These are phyloP conservation scores for Mortierella alpina DNA, from an alignment of 192 early-diverging fungal species.

Conservation along the genomic window DNA sequence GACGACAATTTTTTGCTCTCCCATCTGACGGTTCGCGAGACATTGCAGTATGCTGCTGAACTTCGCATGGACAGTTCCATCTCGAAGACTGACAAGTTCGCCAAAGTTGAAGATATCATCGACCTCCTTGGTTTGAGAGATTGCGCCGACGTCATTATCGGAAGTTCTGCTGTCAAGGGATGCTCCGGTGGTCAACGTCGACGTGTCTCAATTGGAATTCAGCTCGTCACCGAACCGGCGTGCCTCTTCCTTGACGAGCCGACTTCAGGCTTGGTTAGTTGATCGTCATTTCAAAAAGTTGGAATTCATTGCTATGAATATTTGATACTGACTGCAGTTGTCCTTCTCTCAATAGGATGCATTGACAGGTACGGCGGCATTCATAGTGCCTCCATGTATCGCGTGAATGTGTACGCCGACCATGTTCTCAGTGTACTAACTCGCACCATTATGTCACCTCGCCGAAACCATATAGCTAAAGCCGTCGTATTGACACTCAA, in stretches of 20 bases:
- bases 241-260: conserved; percentile 51
- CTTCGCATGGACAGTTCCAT: conserved; percentile 65
- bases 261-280: conserved; percentile 22
- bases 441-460: background rate
- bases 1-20: conserved; percentile 55
- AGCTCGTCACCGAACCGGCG: conserved; percentile 48
- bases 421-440: background rate
- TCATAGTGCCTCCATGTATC: background rate
- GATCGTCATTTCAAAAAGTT: no score
- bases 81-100: conserved; percentile 21
- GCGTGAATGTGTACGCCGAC: background rate
- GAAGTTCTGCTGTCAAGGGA: conserved; percentile 39
- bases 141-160: conserved; percentile 52
- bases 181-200: conserved; percentile 48
- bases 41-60: conserved; percentile 78
- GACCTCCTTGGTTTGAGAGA: conserved; percentile 43
- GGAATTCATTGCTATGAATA: no score
- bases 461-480: conserved; percentile 11
- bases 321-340: no score
- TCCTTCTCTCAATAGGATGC: conserved; percentile 7
- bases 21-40: conserved; percentile 84
- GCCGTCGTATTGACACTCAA: conserved; percentile 45
- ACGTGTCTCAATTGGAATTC: conserved; percentile 47
- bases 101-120: conserved; percentile 51
- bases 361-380: conserved; percentile 26